Evolutionary conservation across 2,329 filamentous ascomycete species (phyloP).

Genomic region (Penicillium hordei): DNA sequence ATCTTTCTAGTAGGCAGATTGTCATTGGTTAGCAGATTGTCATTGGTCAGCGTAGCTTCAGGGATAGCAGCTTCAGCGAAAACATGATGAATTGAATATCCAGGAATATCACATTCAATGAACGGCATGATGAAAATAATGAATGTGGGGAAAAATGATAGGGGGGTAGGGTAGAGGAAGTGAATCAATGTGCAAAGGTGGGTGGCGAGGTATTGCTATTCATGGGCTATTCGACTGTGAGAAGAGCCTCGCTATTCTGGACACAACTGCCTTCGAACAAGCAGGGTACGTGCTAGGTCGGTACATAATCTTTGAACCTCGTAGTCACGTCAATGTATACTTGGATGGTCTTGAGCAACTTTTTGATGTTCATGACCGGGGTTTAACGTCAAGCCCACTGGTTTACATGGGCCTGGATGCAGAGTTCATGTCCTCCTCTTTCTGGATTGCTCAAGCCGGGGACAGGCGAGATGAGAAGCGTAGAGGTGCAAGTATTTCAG

Average conservation of each 20-base stretch:
- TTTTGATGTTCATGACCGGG: constrained; percentile 10
- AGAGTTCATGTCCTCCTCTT: constrained; percentile 6
- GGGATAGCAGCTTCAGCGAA: too few relatives aligned
- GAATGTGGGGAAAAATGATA: background rate
- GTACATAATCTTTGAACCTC: background rate
- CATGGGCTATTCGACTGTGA: constrained; percentile 8
- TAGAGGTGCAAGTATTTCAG: constrained; percentile 32
- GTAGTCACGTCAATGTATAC: background rate
- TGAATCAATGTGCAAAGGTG: constrained; percentile 2
- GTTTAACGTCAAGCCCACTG: constrained; percentile 12
- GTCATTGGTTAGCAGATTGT: constrained; percentile 18
- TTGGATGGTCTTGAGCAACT: background rate
- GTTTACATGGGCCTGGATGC: constrained; percentile 24
- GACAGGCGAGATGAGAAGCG: constrained; percentile 26
- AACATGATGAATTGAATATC: background rate
- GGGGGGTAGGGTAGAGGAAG: background rate
- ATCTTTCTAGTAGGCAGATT: constrained; percentile 73
- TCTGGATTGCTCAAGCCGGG: constrained; percentile 13
- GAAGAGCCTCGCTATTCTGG: background rate
- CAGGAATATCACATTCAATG: too few relatives aligned
- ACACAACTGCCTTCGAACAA: background rate
- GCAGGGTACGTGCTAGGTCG: background rate
- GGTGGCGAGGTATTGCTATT: constrained; percentile 24
- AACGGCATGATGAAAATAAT: background rate
- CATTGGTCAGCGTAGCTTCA: background rate